Conservation (phyloP, 1,139 yeast genomes). For the Kazachstania sp. region DNA sequence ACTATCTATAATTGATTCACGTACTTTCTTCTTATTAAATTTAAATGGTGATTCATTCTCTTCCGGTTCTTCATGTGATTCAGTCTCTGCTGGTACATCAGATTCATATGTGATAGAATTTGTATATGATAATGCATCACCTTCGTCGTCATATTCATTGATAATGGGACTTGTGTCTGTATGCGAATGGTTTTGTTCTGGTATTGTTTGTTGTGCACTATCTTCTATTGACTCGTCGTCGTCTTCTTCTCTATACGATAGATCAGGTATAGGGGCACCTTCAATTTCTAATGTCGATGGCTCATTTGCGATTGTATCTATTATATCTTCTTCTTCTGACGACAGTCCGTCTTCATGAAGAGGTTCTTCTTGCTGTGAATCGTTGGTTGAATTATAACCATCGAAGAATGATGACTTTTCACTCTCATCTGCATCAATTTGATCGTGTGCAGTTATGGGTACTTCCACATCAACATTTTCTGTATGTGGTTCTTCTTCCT, state of each 20-base stretch:
- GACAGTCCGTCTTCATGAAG: too few species aligned
- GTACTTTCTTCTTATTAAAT: slow-evolving; percentile 9
- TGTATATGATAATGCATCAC: slow-evolving; percentile 18
- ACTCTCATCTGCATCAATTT: not conserved
- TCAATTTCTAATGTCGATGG: not conserved
- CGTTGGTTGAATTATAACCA: too few species aligned
- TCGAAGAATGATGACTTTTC: not conserved
- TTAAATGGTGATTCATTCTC: slow-evolving; percentile 7
- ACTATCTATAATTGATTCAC: slow-evolving; percentile 13
- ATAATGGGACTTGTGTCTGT: not conserved
- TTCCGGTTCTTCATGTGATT: not conserved
- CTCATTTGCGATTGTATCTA: too few species aligned
- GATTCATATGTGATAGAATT: slow-evolving; percentile 9
- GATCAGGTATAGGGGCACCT: not conserved
- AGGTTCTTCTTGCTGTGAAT: not conserved
- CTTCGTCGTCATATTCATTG: slow-evolving; percentile 2
- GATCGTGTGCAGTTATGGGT: not conserved
- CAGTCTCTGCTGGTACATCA: not conserved
- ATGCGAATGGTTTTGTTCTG: not conserved
- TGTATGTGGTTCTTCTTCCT: too few species aligned
- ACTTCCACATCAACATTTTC: not conserved
- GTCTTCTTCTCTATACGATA: not conserved
- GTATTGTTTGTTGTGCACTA: too few species aligned
- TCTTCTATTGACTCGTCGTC: too few species aligned
- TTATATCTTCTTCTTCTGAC: too few species aligned